These are phyloP conservation scores for Melianthus villosus DNA, from an alignment of 441 rosid species.

Conservation along the genomic window DNA sequence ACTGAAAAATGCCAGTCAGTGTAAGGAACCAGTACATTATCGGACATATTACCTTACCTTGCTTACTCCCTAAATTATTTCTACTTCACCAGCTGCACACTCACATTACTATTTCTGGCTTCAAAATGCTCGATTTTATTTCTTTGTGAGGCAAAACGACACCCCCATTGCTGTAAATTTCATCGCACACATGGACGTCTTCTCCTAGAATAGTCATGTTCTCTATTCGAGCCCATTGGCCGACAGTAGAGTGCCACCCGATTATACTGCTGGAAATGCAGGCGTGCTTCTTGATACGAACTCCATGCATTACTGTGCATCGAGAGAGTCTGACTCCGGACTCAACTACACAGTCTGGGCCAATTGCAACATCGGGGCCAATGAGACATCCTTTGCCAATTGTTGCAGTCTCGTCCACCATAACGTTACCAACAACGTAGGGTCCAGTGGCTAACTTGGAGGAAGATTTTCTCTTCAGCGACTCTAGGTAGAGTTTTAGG, in stretches of 20 bases:
- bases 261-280: slow-evolving; percentile 78
- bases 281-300: slow-evolving; percentile 78
- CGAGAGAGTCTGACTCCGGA: slow-evolving; percentile 85
- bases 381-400: slow-evolving; percentile 86
- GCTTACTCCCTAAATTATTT: too few species aligned
- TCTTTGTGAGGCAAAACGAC: slow-evolving; percentile 87
- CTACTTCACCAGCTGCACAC: too few species aligned
- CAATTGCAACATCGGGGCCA: slow-evolving; percentile 88
- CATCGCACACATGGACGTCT: slow-evolving; percentile 84
- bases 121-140: slow-evolving; percentile 83
- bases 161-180: slow-evolving; percentile 84
- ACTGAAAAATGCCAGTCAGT: too few species aligned
- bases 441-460: slow-evolving; percentile 38
- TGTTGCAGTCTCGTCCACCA: slow-evolving; percentile 67
- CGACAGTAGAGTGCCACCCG: slow-evolving; percentile 93
- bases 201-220: slow-evolving; percentile 86
- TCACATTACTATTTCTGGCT: slow-evolving; percentile 96
- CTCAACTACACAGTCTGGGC: slow-evolving; percentile 79
- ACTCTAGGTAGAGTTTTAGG: slow-evolving; percentile 77
- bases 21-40: too few species aligned
- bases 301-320: slow-evolving; percentile 90
- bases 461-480: slow-evolving; percentile 53
- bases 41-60: too few species aligned
- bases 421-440: slow-evolving; percentile 60
- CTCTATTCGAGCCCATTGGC: slow-evolving; percentile 86